Evolutionary conservation across 2,329 filamentous ascomycete species (phyloP), one percentile per base, ranked within the genome.

Genomic region (Coleophoma eucalyptorum): DNA sequence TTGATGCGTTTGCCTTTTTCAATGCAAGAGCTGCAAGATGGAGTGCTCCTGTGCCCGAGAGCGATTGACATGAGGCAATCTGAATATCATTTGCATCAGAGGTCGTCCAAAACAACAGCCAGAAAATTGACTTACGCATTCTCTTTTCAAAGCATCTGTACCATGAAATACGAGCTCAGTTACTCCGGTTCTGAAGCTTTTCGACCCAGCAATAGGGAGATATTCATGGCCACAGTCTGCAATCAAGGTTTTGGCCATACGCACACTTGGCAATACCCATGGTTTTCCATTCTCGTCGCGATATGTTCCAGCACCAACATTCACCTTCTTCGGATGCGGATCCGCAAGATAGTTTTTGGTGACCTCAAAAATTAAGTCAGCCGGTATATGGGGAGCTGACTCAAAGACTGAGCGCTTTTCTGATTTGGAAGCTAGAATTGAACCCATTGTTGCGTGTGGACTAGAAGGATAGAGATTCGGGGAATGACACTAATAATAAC

Each of bases 1-100:
- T 60, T 15, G 54, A 58, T 5, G 50, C 16, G 31, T 49, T 46
- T 10, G 41, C 33, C 34, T 50, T 52, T 45, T 54, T 56, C 3
- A 73, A 54, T 3, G 65, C 56, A 11, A 68, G 58, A 1, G 65
- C 71, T 0, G 64, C 67, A 1, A 73, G 59, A 1, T 68, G 58
- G 5, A 70, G 61, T 4, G 71, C 68, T 12, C 72, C 72, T 1
- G 72, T 73, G 2, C 72, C 71, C 0, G 71, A 72, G 6, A 74
- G 54, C 0, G 69, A 63, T 31, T 74, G 72, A 18, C 64, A 67
- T 0, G 65, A 63, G 0, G 67, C 67, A n/a, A 71, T 57, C 66
- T 66, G 13, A 0, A 18, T 13, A 10, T 15, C 19, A 18, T 18
- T 12, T 7, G 18, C 19, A 18, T 42, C 8, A 20, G 35, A 38